These are phyloP conservation scores for Coffea canephora DNA, from an alignment of 257 asterid species.

Conservation along the genomic window DNA sequence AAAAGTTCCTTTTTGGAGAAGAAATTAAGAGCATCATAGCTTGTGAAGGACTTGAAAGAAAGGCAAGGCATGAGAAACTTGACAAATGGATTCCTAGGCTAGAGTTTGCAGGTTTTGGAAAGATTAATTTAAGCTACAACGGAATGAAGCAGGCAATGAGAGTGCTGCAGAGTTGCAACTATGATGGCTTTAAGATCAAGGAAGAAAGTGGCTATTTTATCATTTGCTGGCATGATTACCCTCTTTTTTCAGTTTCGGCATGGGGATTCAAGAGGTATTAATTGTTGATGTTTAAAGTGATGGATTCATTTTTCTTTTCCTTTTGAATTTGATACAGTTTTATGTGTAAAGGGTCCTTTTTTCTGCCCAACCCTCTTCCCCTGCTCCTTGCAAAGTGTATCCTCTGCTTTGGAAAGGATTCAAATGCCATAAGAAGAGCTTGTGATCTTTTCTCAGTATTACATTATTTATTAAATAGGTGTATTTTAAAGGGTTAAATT, in stretches of 20 bases:
- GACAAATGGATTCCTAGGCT: slow-evolving; percentile 65
- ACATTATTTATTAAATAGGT: no score
- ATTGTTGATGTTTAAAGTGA: slow-evolving; percentile 14
- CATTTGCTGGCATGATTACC: slow-evolving; percentile 73
- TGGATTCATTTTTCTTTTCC: neutral
- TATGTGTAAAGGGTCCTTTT: no score
- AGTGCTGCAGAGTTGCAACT: slow-evolving; percentile 51
- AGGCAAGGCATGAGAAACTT: slow-evolving; percentile 63
- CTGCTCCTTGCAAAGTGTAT: no score
- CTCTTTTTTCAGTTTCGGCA: slow-evolving; percentile 65
- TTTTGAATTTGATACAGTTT: no score
- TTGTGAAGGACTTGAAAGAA: slow-evolving; percentile 66
- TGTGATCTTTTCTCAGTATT: no score
- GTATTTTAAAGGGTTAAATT: no score
- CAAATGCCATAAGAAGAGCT: no score
- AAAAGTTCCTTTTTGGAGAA: slow-evolving; percentile 59
- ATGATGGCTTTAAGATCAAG: slow-evolving; percentile 50
- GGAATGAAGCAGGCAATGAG: slow-evolving; percentile 61
- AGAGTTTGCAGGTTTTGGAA: slow-evolving; percentile 57
- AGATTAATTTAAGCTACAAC: slow-evolving; percentile 51
- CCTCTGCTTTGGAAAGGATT: no score
- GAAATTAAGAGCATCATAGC: slow-evolving; percentile 68
- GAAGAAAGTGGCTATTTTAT: slow-evolving; percentile 61
- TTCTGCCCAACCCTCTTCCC: no score
- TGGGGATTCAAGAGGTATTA: slow-evolving; percentile 52